Percentiles rank a stretch among this genome's conserved stretches.
Conservation (phyloP, 176 grass and related monocot species). For the Juncus effusus region DNA sequence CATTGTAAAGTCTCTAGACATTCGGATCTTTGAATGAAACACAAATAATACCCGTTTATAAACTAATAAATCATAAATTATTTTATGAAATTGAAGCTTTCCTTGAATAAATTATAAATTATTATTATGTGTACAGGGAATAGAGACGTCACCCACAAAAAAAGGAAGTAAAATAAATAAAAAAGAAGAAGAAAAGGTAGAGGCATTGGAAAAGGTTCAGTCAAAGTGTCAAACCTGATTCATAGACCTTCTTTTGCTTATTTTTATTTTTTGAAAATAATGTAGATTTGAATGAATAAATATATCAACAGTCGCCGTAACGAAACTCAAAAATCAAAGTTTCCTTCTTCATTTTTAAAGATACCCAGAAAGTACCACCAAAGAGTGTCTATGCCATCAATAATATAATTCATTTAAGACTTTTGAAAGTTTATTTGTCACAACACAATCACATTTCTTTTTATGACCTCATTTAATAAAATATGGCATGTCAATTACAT, state of each 20-base stretch:
- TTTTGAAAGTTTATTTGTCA: neutral
- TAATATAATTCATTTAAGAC: too few relatives aligned
- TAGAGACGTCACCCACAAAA: constrained; percentile 6
- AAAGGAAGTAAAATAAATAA: neutral
- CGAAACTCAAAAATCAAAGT: constrained; percentile 21
- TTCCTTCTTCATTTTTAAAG: constrained; percentile 1
- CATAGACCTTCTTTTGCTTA: constrained; percentile 3
- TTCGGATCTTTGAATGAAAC: constrained; percentile 30
- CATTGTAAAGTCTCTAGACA: constrained; percentile 7
- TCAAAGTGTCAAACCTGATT: constrained; percentile 86
- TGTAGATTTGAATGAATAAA: constrained; percentile 1
- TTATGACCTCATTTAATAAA: too few relatives aligned
- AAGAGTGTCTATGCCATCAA: neutral
- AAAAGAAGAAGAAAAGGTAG: constrained; percentile 18
- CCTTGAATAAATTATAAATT: too few relatives aligned
- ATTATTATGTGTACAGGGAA: neutral
- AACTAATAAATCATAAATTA: too few relatives aligned
- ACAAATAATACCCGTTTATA: neutral
- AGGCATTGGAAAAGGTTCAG: constrained; percentile 27
- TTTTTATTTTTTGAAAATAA: neutral
- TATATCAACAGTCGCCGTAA: neutral
- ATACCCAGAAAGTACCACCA: constrained; percentile 6
- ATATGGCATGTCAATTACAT: too few relatives aligned
- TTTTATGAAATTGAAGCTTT: too few relatives aligned
- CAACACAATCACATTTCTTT: too few relatives aligned